A percentile compares a stretch with the other conserved stretches of the same genome.
Conservation (phyloP, 2,329 filamentous ascomycete genomes). For the Huntiella moniliformis region DNA sequence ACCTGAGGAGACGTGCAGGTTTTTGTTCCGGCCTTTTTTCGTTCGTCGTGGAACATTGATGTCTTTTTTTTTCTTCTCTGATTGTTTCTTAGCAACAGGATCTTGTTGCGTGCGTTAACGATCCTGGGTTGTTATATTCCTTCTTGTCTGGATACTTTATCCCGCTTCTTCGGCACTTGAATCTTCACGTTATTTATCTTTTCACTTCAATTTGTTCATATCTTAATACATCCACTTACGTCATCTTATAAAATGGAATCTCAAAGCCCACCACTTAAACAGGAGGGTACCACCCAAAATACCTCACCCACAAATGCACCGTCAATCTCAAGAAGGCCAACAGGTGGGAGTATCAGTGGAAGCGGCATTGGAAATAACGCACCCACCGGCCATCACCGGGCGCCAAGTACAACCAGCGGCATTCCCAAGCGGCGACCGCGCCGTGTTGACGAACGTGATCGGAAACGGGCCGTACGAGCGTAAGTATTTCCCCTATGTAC, state of each 20-base stretch:
- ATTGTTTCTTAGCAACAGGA: too few relatives aligned
- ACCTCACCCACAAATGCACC: not conserved
- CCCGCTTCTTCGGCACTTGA: too few relatives aligned
- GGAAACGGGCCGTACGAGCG: slow-evolving; percentile 17
- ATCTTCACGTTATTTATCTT: not conserved
- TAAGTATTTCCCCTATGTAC: slow-evolving; percentile 10
- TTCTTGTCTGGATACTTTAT: too few relatives aligned
- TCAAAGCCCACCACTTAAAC: not conserved
- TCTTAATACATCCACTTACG: not conserved
- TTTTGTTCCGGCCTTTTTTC: too few relatives aligned
- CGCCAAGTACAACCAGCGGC: slow-evolving; percentile 2
- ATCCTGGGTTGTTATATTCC: too few relatives aligned
- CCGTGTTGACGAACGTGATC: slow-evolving; percentile 15
- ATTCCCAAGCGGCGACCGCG: slow-evolving; percentile 14
- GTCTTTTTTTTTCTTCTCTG: too few relatives aligned
- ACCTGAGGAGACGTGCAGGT: too few relatives aligned
- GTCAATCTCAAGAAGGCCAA: not conserved
- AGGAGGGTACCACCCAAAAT: not conserved
- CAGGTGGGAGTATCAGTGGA: slow-evolving; percentile 5
- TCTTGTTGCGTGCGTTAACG: too few relatives aligned
- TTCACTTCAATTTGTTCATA: too few relatives aligned
- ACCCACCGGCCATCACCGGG: not conserved
- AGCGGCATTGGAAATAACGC: slow-evolving; percentile 9
- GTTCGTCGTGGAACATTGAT: too few relatives aligned
- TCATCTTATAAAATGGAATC: not conserved